Evolutionary conservation across 1,139 yeast genomes (phyloP).

Genomic region (Taphrina betulina): DNA sequence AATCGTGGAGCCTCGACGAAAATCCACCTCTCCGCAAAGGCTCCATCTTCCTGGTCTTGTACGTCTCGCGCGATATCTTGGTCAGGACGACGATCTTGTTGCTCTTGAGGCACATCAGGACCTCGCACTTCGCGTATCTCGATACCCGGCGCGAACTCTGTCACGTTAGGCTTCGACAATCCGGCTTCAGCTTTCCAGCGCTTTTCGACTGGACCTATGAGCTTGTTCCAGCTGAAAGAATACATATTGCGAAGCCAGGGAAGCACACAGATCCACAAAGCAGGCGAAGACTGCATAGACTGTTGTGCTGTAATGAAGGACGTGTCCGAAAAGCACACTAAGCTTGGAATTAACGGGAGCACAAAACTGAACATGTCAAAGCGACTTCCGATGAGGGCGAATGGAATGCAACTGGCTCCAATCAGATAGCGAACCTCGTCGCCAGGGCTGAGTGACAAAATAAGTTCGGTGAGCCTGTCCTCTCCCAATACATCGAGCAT

Average conservation of each 20-base stretch:
- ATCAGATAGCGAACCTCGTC: constrained; percentile 17
- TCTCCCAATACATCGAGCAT: constrained; percentile 32
- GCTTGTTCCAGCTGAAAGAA: constrained; percentile 21
- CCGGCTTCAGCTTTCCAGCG: constrained; percentile 30
- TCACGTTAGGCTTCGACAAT: constrained; percentile 3
- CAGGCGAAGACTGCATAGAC: constrained; percentile 21
- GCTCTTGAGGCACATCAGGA: background rate
- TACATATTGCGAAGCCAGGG: constrained; percentile 29
- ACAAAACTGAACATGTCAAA: constrained; percentile 28
- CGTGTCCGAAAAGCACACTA: constrained; percentile 29
- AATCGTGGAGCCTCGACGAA: constrained; percentile 29
- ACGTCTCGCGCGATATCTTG: background rate
- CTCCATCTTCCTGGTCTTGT: constrained; percentile 22
- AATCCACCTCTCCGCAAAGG: constrained; percentile 28
- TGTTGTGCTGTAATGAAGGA: constrained; percentile 23
- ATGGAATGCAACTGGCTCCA: constrained; percentile 26
- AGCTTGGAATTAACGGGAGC: constrained; percentile 26
- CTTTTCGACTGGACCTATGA: constrained; percentile 12
- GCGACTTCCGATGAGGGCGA: constrained; percentile 28
- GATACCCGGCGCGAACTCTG: constrained; percentile 19
- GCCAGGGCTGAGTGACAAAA: constrained; percentile 16
- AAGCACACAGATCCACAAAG: constrained; percentile 26
- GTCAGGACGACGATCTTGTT: background rate
- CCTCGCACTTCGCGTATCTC: constrained; percentile 12
- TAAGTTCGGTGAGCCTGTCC: constrained; percentile 8